Evolutionary conservation across 2,329 filamentous ascomycete genomes (phyloP).

Genomic region (Xylaria sp.): DNA sequence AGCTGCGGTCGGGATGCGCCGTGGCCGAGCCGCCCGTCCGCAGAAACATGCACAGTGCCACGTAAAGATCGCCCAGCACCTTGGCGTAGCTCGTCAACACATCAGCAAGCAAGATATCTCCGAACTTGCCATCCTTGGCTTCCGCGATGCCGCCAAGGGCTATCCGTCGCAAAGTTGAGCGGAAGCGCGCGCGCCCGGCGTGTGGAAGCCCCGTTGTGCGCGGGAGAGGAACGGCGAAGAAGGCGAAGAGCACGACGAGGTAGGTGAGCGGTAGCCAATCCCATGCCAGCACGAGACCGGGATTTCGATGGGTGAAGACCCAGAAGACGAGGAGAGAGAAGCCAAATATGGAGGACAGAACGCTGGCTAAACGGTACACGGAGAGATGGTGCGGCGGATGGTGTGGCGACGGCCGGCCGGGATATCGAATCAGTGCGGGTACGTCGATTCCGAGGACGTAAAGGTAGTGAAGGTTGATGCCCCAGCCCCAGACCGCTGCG

Average conservation of each 20-base stretch:
- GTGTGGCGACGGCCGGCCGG: constrained; percentile 70
- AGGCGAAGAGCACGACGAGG: constrained; percentile 71
- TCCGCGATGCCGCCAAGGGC: constrained; percentile 85
- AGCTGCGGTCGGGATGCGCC: constrained; percentile 77
- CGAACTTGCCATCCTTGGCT: constrained; percentile 88
- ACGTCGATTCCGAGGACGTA: constrained; percentile 83
- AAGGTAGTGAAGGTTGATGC: constrained; percentile 87
- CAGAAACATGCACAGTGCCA: constrained; percentile 91
- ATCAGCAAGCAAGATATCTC: constrained; percentile 91
- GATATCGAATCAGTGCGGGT: constrained; percentile 84
- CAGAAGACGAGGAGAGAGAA: constrained; percentile 83
- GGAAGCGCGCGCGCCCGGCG: constrained; percentile 75
- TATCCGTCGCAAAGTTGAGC: constrained; percentile 77
- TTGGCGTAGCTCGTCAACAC: constrained; percentile 94
- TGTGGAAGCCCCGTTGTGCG: constrained; percentile 66
- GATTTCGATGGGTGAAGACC: constrained; percentile 74
- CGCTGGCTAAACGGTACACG: constrained; percentile 82
- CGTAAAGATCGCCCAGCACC: constrained; percentile 86
- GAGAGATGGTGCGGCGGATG: constrained; percentile 79
- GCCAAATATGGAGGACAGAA: constrained; percentile 73
- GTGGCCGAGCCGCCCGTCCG: constrained; percentile 73
- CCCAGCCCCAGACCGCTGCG: constrained; percentile 93
- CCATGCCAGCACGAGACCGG: constrained; percentile 73
- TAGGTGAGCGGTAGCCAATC: constrained; percentile 88
- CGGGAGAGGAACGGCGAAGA: constrained; percentile 73